These are phyloP conservation scores for Acanthamoeba culbertsoni DNA, from an alignment of 208 protist species.

Conservation along the genomic window DNA sequence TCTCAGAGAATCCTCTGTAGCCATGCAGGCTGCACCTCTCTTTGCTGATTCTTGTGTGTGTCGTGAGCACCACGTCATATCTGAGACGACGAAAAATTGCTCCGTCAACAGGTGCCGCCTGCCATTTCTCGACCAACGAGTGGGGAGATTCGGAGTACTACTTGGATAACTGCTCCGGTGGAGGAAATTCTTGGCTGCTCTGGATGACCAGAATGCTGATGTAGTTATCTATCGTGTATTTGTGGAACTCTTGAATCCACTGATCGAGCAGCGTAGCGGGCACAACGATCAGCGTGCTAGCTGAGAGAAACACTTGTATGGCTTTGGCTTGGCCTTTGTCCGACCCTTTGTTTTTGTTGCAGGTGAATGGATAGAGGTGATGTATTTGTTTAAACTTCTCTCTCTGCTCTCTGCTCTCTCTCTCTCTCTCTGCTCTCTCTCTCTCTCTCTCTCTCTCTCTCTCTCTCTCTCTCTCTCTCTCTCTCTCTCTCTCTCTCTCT, in stretches of 20 bases:
- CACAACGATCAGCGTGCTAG: conserved; percentile 27
- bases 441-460: too few species aligned
- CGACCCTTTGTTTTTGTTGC: too few species aligned
- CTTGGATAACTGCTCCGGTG: conserved; percentile 33
- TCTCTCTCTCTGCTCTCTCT: too few species aligned
- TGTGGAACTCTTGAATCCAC: conserved; percentile 60
- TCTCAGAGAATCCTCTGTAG: neutral
- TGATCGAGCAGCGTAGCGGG: conserved; percentile 31
- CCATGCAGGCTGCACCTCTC: neutral
- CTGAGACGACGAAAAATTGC: neutral
- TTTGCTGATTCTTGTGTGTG: conserved; percentile 60
- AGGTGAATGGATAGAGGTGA: too few species aligned
- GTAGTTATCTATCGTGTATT: conserved; percentile 13
- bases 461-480: too few species aligned
- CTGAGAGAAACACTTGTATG: conserved; percentile 23
- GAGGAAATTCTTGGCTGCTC: conserved; percentile 20
- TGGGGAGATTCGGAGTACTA: too few species aligned
- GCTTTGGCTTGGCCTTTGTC: too few species aligned
- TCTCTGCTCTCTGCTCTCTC: too few species aligned
- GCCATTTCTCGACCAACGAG: too few species aligned
- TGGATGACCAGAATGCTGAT: conserved; percentile 33
- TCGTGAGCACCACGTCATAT: conserved; percentile 66
- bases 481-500: too few species aligned
- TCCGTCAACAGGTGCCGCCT: too few species aligned
- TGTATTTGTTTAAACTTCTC: too few species aligned